Evolutionary conservation across 2,329 filamentous ascomycete genomes (phyloP), one percentile per base, ranked within the genome.

Genomic region (Allantophomopsis lycopodina): DNA sequence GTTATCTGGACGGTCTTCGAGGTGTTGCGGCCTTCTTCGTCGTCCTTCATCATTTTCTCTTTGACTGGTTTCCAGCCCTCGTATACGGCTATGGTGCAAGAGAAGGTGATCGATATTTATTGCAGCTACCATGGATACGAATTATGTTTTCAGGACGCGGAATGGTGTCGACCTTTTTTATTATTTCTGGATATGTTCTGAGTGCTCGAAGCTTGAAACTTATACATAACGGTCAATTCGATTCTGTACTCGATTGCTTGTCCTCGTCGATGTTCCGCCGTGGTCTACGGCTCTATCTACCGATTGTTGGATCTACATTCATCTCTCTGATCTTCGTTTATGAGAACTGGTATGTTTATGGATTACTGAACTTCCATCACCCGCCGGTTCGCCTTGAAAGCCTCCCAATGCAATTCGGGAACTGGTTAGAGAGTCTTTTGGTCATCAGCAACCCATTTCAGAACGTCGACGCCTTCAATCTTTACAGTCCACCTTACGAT

Each of bases 121-220:
- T 65, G 60, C 49, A 53, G 58, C 60, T 83, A 4, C 78, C 76
- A 4, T 62, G 65, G 1, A 54, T 84, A 28, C 64, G 79, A 20
- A 61, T 63, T 30, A 66, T 82, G 48, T 77, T 80, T 51, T 63
- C 65, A 2, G 73, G 76, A 1, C 73, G 80, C 57, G 71, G 69
- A 35, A 71, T 76, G 5, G 70, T 73, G 8, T 55, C 63, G 14
- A 59, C 68, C 32, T 68, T 69, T 54, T 69, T 69, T 48, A 58
- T 69, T 42, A 64, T 70, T 21, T 68, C 65, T 1, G 66, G 66
- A 14, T 67, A 67, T 42, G 65, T 60, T 0, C 55, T 69, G 14
- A 62, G 64, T 2, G 54, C 57, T 36, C 64, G 64, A 43, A 62
- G 65, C 1, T 46, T 70, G 31, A 52, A 51, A 17, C 49, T 59